Evolutionary conservation across 2,329 filamentous ascomycete species (phyloP).

Genomic region (Epichloe festucae): DNA sequence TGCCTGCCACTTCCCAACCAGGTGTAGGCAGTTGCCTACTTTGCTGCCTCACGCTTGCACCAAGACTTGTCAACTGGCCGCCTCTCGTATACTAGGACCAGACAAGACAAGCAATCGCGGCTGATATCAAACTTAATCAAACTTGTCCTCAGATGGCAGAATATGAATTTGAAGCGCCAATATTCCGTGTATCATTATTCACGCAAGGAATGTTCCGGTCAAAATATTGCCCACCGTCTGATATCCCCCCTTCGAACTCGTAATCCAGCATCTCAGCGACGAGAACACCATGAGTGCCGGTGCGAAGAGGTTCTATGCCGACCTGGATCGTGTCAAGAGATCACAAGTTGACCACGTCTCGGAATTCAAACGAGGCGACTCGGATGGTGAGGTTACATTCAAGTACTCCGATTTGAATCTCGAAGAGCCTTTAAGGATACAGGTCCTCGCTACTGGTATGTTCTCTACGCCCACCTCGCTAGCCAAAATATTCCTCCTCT

Average conservation of each 20-base stretch:
- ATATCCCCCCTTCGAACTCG: not conserved
- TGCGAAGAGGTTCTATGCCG: constrained; percentile 37
- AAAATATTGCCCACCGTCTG: not conserved
- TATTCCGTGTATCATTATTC: not conserved
- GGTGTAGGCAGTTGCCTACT: too few relatives aligned
- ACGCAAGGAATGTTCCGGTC: not conserved
- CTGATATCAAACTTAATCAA: not conserved
- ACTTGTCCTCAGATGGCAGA: not conserved
- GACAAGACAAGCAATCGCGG: too few relatives aligned
- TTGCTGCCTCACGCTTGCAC: not conserved
- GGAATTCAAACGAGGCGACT: constrained; percentile 46
- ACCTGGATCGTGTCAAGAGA: constrained; percentile 29
- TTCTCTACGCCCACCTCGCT: constrained; percentile 5
- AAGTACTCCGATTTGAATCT: constrained; percentile 26
- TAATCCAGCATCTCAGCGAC: not conserved
- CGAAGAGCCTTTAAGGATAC: constrained; percentile 21
- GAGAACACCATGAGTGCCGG: not conserved
- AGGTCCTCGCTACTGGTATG: constrained; percentile 23
- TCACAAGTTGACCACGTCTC: constrained; percentile 36
- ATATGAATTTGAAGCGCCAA: not conserved
- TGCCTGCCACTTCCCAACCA: not conserved
- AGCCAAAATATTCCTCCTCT: not conserved
- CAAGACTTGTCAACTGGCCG: too few relatives aligned
- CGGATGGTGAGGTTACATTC: constrained; percentile 62
- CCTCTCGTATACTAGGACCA: too few relatives aligned